Evolutionary conservation across 441 rosid genomes (phyloP), one percentile per base, ranked within the genome.

Genomic region (Iberis amara): DNA sequence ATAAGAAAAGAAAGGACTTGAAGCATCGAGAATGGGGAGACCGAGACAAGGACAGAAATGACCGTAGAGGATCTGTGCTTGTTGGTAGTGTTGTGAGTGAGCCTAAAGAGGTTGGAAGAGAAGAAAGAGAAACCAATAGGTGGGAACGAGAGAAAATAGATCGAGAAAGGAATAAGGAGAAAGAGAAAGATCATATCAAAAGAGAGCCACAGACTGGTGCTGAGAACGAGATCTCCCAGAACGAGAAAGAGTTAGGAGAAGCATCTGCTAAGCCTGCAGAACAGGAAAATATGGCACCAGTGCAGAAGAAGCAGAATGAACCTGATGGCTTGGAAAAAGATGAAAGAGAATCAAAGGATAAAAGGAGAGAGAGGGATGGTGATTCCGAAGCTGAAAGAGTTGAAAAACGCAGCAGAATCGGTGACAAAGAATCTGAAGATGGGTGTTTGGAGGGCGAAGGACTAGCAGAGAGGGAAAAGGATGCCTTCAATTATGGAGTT

Each of bases 1-100:
- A 92, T 40, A 84, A 81, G 68, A 92, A 82, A 70, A 71, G 92
- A 74, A 92, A 89, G 65, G 99, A 92, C 48, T 43, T 63, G 38
- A 92, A 83, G 75, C 83, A 78, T 47, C 70, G 90, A 47, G 99
- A 92, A 28, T 86, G 94, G 92, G 94, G 81, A 7, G 99, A 92
- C 52, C 73, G 86, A 65, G 96, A 91, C 42, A 92, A 82, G 76
- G 99, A 92, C 55, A 84, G 86, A 78, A 77, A 55, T 57, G 99
- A 89, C 35, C 83, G 90, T 4, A 77, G 89, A 75, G 75, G 72
- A 68, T 72, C 61, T 41, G 27, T 77, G 53, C 86, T 71, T 59
- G 69, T 69, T 39, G 84, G 78, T 62, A 80, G 66, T 66, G 76
- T 71, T 52, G 61, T 75, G 46, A 62, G 62, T 39, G 98, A 92